These are phyloP conservation scores for Trichosporon sp. DNA, from an alignment of 1,284 basidiomycete species.

Conservation along the genomic window DNA sequence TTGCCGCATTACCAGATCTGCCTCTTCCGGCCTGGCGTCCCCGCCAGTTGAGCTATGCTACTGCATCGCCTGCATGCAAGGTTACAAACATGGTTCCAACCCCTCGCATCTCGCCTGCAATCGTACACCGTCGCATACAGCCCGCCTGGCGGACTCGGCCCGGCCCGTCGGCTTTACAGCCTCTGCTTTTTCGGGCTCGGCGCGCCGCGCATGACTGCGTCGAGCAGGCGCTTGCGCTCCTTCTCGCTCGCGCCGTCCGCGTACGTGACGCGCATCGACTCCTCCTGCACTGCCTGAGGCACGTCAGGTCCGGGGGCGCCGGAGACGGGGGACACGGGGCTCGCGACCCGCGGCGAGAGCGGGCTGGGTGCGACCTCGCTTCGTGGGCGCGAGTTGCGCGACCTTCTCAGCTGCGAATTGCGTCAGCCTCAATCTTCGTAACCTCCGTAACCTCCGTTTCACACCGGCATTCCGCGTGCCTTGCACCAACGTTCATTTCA, in stretches of 20 bases:
- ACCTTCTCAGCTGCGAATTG: constrained; percentile 10
- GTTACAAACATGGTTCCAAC: neutral
- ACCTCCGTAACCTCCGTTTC: no score
- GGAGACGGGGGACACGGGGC: neutral
- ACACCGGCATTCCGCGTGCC: neutral
- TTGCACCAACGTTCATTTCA: neutral
- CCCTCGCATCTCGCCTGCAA: neutral
- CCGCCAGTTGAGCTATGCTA: neutral
- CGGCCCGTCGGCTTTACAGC: constrained; percentile 3
- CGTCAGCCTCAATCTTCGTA: neutral
- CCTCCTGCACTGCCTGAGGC: constrained; percentile 20
- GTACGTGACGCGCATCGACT: constrained; percentile 37
- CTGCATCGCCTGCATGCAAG: neutral
- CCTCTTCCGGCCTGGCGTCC: neutral
- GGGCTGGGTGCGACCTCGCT: neutral
- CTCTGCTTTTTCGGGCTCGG: constrained; percentile 12
- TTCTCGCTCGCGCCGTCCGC: constrained; percentile 33
- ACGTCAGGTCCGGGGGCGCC: neutral
- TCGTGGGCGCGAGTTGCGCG: constrained; percentile 3
- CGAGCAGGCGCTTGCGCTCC: constrained; percentile 33
- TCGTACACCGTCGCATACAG: neutral
- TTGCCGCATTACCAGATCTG: neutral
- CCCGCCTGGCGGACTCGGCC: no score
- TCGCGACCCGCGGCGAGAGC: neutral
- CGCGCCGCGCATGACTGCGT: constrained; percentile 23